Percentiles rank a stretch among this genome's conserved stretches.
These are phyloP conservation scores for Epichloe scottii DNA, from an alignment of 2,329 filamentous ascomycete genomes.

Conservation along the genomic window DNA sequence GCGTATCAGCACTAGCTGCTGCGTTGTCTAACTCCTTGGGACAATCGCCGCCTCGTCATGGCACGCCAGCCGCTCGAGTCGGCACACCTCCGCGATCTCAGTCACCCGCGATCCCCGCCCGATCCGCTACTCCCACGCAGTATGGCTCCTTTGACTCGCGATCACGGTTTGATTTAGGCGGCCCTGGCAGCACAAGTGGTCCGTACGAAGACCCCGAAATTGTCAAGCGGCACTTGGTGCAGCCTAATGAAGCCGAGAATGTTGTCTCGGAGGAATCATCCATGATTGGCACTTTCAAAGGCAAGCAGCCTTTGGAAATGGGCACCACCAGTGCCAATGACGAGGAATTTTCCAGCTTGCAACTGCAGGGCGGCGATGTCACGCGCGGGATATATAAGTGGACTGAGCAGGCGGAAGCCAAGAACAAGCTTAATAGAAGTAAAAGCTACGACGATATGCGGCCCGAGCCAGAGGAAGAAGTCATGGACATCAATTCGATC, in stretches of 20 bases:
- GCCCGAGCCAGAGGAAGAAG: conserved; percentile 66
- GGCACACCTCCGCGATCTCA: conserved; percentile 40
- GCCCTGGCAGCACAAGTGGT: conserved; percentile 22
- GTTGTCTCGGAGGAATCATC: conserved; percentile 35
- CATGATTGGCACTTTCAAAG: conserved; percentile 33
- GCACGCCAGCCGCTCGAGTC: conserved; percentile 48
- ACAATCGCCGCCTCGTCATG: conserved; percentile 56
- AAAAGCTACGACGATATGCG: conserved; percentile 75
- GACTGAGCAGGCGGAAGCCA: conserved; percentile 75
- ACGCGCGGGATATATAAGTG: conserved; percentile 93
- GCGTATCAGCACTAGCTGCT: conserved; percentile 76
- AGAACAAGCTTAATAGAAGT: conserved; percentile 60
- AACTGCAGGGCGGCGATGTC: conserved; percentile 86
- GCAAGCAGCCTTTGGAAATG: conserved; percentile 36
- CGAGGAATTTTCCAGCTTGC: conserved; percentile 87
- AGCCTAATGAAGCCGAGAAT: conserved; percentile 40
- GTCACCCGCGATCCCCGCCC: conserved; percentile 22
- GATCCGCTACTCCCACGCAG: conserved; percentile 49
- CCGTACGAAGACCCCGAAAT: conserved; percentile 85
- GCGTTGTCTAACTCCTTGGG: conserved; percentile 69
- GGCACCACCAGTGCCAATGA: conserved; percentile 35
- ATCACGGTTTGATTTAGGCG: conserved; percentile 35
- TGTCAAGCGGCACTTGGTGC: conserved; percentile 76
- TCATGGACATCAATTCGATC: conserved; percentile 78
- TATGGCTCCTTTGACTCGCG: conserved; percentile 79